A percentile compares a stretch with the other conserved stretches of the same genome.
Evolutionary conservation across 2,329 filamentous ascomycete genomes (phyloP).

Genomic region (Cladosporium sphaerospermum): DNA sequence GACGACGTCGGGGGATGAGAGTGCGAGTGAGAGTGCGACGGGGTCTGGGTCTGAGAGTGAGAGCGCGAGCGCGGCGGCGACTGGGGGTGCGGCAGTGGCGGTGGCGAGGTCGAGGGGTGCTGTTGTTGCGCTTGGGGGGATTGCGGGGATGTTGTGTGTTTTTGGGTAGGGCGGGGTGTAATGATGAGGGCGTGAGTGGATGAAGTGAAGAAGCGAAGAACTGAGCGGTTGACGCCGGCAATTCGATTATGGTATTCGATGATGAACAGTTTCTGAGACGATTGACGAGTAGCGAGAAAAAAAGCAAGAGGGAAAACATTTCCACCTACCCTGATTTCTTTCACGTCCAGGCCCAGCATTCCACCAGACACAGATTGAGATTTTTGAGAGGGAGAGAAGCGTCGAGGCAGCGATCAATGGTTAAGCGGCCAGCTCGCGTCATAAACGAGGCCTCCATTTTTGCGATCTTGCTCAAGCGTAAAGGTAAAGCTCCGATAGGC

Average conservation of each 20-base stretch:
- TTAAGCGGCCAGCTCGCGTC: constrained; percentile 28
- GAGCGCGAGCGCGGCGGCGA: neutral
- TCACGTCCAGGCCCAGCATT: neutral
- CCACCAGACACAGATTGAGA: constrained; percentile 10
- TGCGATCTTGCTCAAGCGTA: constrained; percentile 31
- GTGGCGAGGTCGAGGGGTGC: neutral
- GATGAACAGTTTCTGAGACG: neutral
- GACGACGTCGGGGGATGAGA: neutral
- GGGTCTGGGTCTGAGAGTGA: constrained; percentile 1
- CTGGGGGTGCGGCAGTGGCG: constrained; percentile 2
- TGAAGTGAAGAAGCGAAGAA: neutral
- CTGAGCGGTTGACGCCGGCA: neutral
- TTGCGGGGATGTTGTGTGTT: constrained; percentile 10
- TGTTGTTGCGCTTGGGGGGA: neutral
- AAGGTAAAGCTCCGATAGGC: constrained; percentile 32
- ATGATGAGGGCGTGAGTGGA: neutral
- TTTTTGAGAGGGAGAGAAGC: constrained; percentile 12
- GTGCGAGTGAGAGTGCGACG: neutral
- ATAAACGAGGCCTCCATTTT: constrained; percentile 31
- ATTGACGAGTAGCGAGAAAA: constrained; percentile 2
- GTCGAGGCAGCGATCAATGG: constrained; percentile 32
- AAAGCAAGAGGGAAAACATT: neutral
- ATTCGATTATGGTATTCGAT: neutral
- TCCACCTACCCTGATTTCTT: constrained; percentile 2
- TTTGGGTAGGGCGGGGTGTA: constrained; percentile 1